These are phyloP conservation scores for Carex myosuroides DNA, from an alignment of 176 grass and related monocot species.

Conservation along the genomic window DNA sequence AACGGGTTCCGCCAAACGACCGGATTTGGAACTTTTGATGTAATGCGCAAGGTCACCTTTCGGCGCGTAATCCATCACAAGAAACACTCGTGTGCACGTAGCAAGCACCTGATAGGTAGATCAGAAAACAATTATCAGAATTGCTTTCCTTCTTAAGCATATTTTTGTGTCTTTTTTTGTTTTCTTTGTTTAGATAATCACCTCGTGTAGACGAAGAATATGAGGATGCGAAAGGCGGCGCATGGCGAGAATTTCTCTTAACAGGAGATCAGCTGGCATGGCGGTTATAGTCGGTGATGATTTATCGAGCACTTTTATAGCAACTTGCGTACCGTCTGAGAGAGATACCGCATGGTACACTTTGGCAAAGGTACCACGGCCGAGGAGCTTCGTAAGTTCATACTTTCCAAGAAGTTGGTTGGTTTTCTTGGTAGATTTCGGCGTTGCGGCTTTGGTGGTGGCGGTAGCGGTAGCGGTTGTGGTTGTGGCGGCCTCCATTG, in stretches of 20 bases:
- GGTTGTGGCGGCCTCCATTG: neutral
- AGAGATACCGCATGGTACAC: slow-evolving; percentile 63
- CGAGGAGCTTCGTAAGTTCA: slow-evolving; percentile 54
- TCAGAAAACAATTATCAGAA: neutral
- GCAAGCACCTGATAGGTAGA: slow-evolving; percentile 37
- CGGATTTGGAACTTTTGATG: slow-evolving; percentile 32
- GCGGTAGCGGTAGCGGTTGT: neutral
- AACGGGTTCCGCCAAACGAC: slow-evolving; percentile 34
- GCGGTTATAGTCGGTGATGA: slow-evolving; percentile 24
- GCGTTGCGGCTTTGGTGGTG: slow-evolving; percentile 16
- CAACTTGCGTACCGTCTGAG: slow-evolving; percentile 37
- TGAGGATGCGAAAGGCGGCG: slow-evolving; percentile 66
- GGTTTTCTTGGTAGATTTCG: slow-evolving; percentile 10
- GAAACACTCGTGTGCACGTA: slow-evolving; percentile 49
- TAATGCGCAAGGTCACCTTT: slow-evolving; percentile 45
- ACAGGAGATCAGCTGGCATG: slow-evolving; percentile 37
- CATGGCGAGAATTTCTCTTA: slow-evolving; percentile 64
- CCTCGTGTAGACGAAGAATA: slow-evolving; percentile 68
- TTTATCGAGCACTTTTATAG: slow-evolving; percentile 83
- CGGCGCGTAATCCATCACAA: slow-evolving; percentile 72
- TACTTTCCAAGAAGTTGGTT: slow-evolving; percentile 62
- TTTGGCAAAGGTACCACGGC: slow-evolving; percentile 81
- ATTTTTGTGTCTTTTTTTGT: neutral
- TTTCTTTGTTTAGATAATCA: slow-evolving; percentile 1
- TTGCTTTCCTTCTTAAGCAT: neutral